A percentile compares a stretch with the other conserved stretches of the same genome.
These are phyloP conservation scores for Ogataea paraovalis DNA, from an alignment of 805 yeast genomes.

Conservation along the genomic window DNA sequence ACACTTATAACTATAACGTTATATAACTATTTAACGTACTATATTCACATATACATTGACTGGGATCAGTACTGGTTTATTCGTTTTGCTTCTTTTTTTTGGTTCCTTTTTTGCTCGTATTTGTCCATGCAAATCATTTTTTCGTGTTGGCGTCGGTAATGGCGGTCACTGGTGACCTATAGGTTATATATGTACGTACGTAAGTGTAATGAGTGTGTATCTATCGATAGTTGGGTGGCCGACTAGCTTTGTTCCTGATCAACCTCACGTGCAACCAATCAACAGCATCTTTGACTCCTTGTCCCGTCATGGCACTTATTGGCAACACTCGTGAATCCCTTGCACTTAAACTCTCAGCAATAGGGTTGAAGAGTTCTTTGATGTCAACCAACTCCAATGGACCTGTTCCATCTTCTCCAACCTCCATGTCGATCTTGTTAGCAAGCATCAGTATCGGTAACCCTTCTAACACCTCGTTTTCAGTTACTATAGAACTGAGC, in stretches of 20 bases:
- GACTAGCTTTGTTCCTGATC: constrained; percentile 56
- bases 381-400: constrained; percentile 73
- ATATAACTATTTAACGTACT: too few species aligned
- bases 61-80: too few species aligned
- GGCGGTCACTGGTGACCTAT: too few species aligned
- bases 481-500: constrained; percentile 47
- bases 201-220: not conserved
- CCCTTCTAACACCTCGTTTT: constrained; percentile 54
- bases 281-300: constrained; percentile 81
- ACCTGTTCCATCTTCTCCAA: constrained; percentile 57
- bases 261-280: constrained; percentile 83
- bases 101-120: too few species aligned
- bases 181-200: too few species aligned
- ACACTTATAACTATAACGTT: too few species aligned
- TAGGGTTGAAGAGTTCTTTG: constrained; percentile 76
- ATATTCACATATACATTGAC: too few species aligned
- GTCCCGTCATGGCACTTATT: constrained; percentile 77
- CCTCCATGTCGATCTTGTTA: constrained; percentile 85
- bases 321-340: constrained; percentile 89
- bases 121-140: too few species aligned
- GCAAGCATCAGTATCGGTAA: constrained; percentile 93
- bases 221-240: constrained; percentile 43
- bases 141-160: not conserved
- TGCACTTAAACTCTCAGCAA: constrained; percentile 82
- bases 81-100: too few species aligned